Conservation (phyloP, 768 basidiomycete genomes). For the Lactarius pseudohatsudake region DNA sequence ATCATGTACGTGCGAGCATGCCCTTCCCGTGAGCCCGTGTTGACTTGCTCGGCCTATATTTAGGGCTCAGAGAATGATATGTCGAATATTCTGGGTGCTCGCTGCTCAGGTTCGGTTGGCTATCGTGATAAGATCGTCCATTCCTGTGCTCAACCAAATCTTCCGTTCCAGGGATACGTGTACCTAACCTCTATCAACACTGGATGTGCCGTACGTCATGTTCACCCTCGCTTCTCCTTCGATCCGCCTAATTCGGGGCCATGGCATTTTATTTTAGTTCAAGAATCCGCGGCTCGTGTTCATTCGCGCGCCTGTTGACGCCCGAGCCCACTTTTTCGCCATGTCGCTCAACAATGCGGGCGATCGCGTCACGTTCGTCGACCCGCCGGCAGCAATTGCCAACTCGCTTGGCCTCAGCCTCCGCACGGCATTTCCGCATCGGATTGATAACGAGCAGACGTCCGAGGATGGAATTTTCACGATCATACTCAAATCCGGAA, state of each 20-base stretch:
- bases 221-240: constrained; percentile 27
- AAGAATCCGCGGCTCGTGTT: constrained; percentile 71
- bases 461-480: constrained; percentile 53
- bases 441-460: constrained; percentile 43
- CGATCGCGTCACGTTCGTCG: constrained; percentile 49
- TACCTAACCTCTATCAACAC: constrained; percentile 57
- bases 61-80: constrained; percentile 62
- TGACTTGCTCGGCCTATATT: not conserved
- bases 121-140: constrained; percentile 26
- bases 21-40: not conserved
- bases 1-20: constrained; percentile 44
- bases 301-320: constrained; percentile 50
- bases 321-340: constrained; percentile 57
- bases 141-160: constrained; percentile 11
- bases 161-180: constrained; percentile 57
- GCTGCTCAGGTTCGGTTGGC: constrained; percentile 47
- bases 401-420: constrained; percentile 42
- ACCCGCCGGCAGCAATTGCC: constrained; percentile 42
- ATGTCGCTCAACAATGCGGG: constrained; percentile 64
- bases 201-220: constrained; percentile 47
- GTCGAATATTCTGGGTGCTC: constrained; percentile 59
- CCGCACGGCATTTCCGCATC: constrained; percentile 44
- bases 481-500: constrained; percentile 49
- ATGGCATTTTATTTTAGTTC: constrained; percentile 9
- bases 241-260: constrained; percentile 4